Base-by-base conservation (phyloP, 345 rosid species). In the Eucalyptus sp. region DNA sequence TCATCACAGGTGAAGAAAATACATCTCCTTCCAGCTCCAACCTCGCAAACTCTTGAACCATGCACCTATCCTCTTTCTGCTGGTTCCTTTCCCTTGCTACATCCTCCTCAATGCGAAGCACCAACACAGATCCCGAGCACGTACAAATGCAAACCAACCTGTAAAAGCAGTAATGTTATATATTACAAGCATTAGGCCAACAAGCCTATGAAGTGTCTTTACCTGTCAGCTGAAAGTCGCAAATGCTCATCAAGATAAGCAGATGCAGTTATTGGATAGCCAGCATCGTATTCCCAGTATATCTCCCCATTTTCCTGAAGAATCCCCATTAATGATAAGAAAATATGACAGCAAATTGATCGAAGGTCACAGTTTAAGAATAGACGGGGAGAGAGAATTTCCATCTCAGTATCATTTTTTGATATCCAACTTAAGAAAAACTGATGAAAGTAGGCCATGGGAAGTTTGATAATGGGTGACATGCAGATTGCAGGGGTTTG, bases 1-100 rank as follows among this genome's bases (percentile, higher is more conserved):
- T 90, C 99, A 97, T 95, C 92, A 97, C 96, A 14, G 99, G 98
- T 31, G 98, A 98, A 68, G 99, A 98, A 91, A 97, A 98, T 83
- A 97, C 92, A 62, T 97, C 96, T 81, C 95, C 98, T 27, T 90
- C 92, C 27, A 97, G 94, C 88, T 94, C 92, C 89, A 93, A 33
- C 84, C 91, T 93, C 7, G 95, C 92, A 50, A 94, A 91, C 92
- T 96, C 97, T 89, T 86, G 89, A 90, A 96, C 99, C 90, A 14
- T 52, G 54, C 80, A 33, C 62, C 84, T 76, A 76, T 76, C 29
- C 84, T 88, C 83, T 37, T 86, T 90, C n/a, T 90, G 37, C 41
- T 90, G 90, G 90, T 87, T 83, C 71, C 76, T 85, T 86, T 90
- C 91, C 76, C 84, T 90, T 18, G 86, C 79, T 64, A 71, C 81